Conservation (phyloP, 2,329 filamentous ascomycete species). For the Epichloe elymi region DNA sequence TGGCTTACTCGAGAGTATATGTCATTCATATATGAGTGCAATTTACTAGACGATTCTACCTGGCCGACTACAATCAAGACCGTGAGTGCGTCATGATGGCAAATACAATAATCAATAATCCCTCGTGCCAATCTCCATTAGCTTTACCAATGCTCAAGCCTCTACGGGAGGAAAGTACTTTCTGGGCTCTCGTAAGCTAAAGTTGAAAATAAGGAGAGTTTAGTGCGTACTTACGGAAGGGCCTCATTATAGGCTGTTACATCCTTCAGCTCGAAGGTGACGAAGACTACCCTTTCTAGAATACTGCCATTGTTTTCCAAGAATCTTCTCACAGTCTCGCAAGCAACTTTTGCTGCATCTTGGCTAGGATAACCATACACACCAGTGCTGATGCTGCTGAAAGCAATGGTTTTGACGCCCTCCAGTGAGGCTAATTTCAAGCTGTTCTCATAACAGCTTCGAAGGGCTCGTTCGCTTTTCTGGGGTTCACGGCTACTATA, state of each 20-base stretch:
- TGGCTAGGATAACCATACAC: slow-evolving; percentile 74
- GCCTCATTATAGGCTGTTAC: slow-evolving; percentile 54
- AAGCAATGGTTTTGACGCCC: slow-evolving; percentile 60
- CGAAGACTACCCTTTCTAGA: slow-evolving; percentile 69
- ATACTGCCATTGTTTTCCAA: slow-evolving; percentile 31
- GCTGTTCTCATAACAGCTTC: slow-evolving; percentile 55
- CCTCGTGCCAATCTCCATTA: neutral
- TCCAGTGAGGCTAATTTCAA: slow-evolving; percentile 59
- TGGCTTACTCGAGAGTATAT: neutral
- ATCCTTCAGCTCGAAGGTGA: slow-evolving; percentile 71
- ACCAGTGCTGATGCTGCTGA: slow-evolving; percentile 76
- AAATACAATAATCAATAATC: neutral
- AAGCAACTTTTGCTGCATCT: slow-evolving; percentile 60
- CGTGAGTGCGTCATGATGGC: neutral
- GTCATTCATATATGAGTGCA: neutral
- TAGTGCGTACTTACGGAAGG: slow-evolving; percentile 47
- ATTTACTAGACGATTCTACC: neutral
- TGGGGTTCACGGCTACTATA: slow-evolving; percentile 34
- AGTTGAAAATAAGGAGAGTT: neutral
- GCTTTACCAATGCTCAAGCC: neutral
- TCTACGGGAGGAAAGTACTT: slow-evolving; percentile 16
- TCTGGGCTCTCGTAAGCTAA: slow-evolving; percentile 7
- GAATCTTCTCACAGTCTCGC: slow-evolving; percentile 43
- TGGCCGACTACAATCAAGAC: neutral
- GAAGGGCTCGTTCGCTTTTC: slow-evolving; percentile 34